Evolutionary conservation across 2,329 filamentous ascomycete genomes (phyloP), one percentile per base, ranked within the genome.

Genomic region (Sarocladium strictum): DNA sequence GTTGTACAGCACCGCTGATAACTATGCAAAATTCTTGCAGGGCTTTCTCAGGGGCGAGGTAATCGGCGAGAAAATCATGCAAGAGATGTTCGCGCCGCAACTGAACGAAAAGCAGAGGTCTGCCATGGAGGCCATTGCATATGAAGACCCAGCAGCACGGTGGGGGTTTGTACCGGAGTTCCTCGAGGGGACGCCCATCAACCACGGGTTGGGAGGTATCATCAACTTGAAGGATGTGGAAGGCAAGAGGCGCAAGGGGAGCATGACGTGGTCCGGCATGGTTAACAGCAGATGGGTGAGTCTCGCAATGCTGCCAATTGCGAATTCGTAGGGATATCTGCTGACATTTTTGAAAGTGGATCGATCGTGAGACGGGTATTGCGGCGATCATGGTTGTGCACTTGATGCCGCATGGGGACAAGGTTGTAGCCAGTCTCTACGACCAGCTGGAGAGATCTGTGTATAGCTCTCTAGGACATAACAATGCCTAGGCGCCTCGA

Each of bases 191-290:
- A 60, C 64, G 45, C 59, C 61, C n/a, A 54, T 76, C 3, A 68
- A 71, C 54, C 64, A 71, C 41, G 70, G 72, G 1, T 60, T 75
- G 9, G 66, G 65, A 3, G 75, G 73, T 3, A 59, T 72, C 26
- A 58, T 76, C 43, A 74, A 72, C 53, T 54, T 69, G 57, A 64
- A 66, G 24, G 69, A 75, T 53, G 62, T 70, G 7, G 65, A 68
- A 0, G 70, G 69, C 0, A 73, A 72, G 65, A 64, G 74, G 35
- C 65, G 61, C 47, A 70, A 67, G 58, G 73, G 73, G 0, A 75
- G 72, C 32, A 56, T 77, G 54, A 72, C 67, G 62, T 77, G 74
- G 74, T 64, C 63, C n/a, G 75, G 75, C 32, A 67, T 71, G 56
- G 62, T 61, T 21, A 75, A 75, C 55, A 64, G 67, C 17, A 68